Base-by-base conservation (phyloP, 495 filamentous ascomycete genomes). In the Aspergillus diversus region DNA sequence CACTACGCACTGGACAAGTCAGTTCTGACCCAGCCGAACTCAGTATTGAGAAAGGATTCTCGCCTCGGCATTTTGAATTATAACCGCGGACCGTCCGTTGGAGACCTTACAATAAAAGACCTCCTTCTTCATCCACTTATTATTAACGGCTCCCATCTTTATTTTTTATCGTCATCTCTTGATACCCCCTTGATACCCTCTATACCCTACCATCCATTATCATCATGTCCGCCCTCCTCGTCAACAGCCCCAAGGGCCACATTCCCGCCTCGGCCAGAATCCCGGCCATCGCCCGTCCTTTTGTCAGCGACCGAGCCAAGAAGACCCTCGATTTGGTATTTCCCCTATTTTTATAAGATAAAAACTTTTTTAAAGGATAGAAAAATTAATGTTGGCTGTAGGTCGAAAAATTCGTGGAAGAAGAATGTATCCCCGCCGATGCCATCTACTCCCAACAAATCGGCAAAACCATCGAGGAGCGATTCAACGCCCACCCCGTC, bases 321-420 rank as follows among this genome's bases (percentile, higher is more conserved):
- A 84, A 90, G 79, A 91, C 84, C 33, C 77, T 90, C 60, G 87
- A 90, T 69, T 68, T 87, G 71, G 87, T 89, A 79, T 50, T 37
- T 9, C 12, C 39, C 43, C 59, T 47, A 39, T 54, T 47, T 11
- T 1, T 12, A 32, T 17, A 9, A 17, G 16, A 13, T n/a, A 11
- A 21, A 55, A 5, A 9, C 21, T 5, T 13, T 11, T 13, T 15
- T 31, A 43, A 15, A 46, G 1, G 21, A 27, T 2, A 27, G 21
- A 27, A 27, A 27, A 27, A 27, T 27, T 27, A 27, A 27, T 27
- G 21, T 2, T 9, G 21, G 5, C 31, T 17, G 3, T 65, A 94
- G 80, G 92, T 97, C 62, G 90, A 93, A 76, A 92, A 92, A 72
- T 98, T 99, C 72, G 94, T 99, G 61, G 94, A 98, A 73, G 93